A percentile compares a stretch with the other conserved stretches of the same genome.
Evolutionary conservation across 2,329 filamentous ascomycete genomes (phyloP).

Genomic region (Colletotrichum siamense): DNA sequence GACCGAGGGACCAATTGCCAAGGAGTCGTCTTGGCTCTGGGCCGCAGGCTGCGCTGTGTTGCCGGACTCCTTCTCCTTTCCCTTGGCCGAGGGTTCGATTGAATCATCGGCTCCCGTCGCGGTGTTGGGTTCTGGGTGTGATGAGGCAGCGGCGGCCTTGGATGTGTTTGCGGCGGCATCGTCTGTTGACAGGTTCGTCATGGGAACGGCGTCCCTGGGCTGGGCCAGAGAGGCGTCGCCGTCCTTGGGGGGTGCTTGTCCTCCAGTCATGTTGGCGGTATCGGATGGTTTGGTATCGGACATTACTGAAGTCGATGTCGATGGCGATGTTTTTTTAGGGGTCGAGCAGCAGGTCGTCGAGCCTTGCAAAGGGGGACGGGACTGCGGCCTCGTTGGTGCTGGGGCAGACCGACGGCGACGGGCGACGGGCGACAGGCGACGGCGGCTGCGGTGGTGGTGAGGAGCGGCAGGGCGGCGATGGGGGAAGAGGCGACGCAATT

Average conservation of each 20-base stretch:
- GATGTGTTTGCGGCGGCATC: slow-evolving; percentile 8
- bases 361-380: slow-evolving; percentile 22
- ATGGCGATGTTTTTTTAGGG: slow-evolving; percentile 22
- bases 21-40: slow-evolving; percentile 38
- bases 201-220: slow-evolving; percentile 41
- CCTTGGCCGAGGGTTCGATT: slow-evolving; percentile 29
- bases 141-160: not conserved
- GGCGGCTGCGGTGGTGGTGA: not conserved
- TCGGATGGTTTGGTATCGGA: slow-evolving; percentile 29
- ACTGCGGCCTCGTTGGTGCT: slow-evolving; percentile 26
- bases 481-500: not conserved
- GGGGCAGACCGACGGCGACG: not conserved
- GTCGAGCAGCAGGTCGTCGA: slow-evolving; percentile 18
- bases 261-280: slow-evolving; percentile 35
- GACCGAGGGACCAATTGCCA: slow-evolving; percentile 50
- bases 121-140: not conserved
- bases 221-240: slow-evolving; percentile 35
- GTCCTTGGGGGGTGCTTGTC: slow-evolving; percentile 23
- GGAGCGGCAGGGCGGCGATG: not conserved
- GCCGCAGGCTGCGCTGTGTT: slow-evolving; percentile 27
- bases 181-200: slow-evolving; percentile 34
- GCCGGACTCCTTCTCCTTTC: slow-evolving; percentile 36
- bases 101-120: not conserved
- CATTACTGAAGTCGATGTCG: slow-evolving; percentile 23
- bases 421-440: not conserved